Evolutionary conservation across 768 basidiomycete genomes (phyloP).

Genomic region (Leucosporidium yakuticum): DNA sequence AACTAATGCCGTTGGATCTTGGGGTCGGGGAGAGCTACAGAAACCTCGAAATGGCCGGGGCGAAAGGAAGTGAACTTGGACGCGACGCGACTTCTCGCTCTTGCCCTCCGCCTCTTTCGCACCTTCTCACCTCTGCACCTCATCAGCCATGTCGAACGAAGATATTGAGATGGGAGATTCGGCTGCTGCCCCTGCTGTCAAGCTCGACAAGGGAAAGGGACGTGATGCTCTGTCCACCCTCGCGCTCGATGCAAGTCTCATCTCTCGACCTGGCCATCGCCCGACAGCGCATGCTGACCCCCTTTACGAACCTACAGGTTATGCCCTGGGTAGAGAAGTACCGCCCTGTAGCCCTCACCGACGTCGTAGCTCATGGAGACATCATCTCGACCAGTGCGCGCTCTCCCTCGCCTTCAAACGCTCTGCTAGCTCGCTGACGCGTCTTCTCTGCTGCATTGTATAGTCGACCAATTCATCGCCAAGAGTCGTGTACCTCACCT

Average conservation of each 20-base stretch:
- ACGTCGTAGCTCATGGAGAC: slow-evolving; percentile 94
- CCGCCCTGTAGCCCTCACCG: slow-evolving; percentile 79
- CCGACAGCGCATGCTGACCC: not conserved
- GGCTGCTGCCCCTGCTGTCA: not conserved
- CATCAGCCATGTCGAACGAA: not conserved
- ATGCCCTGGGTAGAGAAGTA: slow-evolving; percentile 85
- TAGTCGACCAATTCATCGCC: slow-evolving; percentile 95
- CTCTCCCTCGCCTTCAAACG: not conserved
- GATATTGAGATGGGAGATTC: slow-evolving; percentile 1
- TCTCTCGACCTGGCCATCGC: not conserved
- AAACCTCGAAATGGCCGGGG: too few relatives aligned
- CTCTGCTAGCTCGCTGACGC: not conserved
- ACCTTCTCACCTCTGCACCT: too few relatives aligned
- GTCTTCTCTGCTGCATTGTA: not conserved
- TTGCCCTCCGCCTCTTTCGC: too few relatives aligned
- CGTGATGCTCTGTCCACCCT: slow-evolving; percentile 8
- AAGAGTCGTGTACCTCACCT: slow-evolving; percentile 90
- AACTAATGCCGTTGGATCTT: too few relatives aligned
- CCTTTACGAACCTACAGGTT: not conserved
- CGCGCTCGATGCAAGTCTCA: not conserved
- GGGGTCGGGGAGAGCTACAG: too few relatives aligned
- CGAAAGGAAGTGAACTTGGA: too few relatives aligned
- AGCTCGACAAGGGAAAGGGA: slow-evolving; percentile 25
- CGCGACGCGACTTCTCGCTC: too few relatives aligned
- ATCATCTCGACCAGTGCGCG: slow-evolving; percentile 85